Conservation (phyloP, 192 early-diverging fungal species). For the Dispira simplex region DNA sequence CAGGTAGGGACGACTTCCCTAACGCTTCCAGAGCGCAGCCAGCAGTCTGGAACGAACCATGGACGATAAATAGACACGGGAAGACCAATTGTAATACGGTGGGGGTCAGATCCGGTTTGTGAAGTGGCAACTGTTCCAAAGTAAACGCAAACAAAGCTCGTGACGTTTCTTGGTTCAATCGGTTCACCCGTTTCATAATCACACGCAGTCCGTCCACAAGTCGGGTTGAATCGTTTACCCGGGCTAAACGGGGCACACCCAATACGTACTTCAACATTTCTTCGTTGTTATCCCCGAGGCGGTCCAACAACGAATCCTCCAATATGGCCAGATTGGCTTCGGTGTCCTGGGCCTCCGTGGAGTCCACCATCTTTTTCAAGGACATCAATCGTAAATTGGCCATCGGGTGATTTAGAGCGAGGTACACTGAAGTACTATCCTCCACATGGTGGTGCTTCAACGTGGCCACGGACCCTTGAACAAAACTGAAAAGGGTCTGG, state of each 20-base stretch:
- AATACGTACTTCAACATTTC: conserved; percentile 28
- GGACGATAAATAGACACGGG: not conserved
- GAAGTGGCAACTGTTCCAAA: conserved; percentile 6
- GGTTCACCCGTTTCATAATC: not conserved
- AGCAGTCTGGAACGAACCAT: not conserved
- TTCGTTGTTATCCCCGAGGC: conserved; percentile 34
- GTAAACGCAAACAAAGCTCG: conserved; percentile 15
- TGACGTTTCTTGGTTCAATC: conserved; percentile 11
- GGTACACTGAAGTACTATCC: not conserved
- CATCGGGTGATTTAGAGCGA: not conserved
- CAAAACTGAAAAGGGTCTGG: not conserved
- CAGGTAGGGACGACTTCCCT: not conserved
- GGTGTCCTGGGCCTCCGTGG: not conserved
- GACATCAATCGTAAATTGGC: conserved; percentile 5
- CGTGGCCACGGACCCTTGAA: conserved; percentile 8
- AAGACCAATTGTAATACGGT: not conserved
- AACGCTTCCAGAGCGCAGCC: not conserved
- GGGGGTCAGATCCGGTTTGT: not conserved
- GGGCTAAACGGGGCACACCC: conserved; percentile 12
- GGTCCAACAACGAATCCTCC: conserved; percentile 12
- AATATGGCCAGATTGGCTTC: not conserved
- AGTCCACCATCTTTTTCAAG: conserved; percentile 8
- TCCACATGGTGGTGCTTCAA: not conserved
- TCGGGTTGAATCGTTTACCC: conserved; percentile 12
- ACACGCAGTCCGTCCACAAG: conserved; percentile 13